These are phyloP conservation scores for Pseudotulostoma volvatum DNA, from an alignment of 495 filamentous ascomycete genomes.

Conservation along the genomic window DNA sequence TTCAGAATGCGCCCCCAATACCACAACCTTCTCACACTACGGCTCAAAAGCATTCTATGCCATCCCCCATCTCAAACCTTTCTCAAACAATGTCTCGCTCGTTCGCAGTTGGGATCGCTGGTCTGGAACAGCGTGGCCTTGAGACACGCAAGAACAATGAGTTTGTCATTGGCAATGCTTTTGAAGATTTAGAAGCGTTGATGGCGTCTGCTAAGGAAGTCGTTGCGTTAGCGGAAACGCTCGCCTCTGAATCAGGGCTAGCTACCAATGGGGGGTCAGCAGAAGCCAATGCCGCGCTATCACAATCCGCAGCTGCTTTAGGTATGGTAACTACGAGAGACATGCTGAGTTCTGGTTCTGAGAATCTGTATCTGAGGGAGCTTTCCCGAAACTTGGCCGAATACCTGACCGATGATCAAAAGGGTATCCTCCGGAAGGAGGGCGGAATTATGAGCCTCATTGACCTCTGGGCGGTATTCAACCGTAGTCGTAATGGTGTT, in stretches of 20 bases:
- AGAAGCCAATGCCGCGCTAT: constrained; percentile 58
- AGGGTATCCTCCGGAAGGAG: constrained; percentile 63
- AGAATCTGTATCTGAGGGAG: constrained; percentile 52
- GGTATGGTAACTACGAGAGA: constrained; percentile 89
- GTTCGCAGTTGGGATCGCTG: constrained; percentile 76
- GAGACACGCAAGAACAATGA: constrained; percentile 84
- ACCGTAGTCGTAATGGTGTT: constrained; percentile 85
- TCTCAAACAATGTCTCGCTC: constrained; percentile 19
- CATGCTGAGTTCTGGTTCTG: constrained; percentile 49
- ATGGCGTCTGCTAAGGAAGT: constrained; percentile 97
- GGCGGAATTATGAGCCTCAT: constrained; percentile 92
- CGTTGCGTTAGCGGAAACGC: constrained; percentile 77
- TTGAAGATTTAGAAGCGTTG: constrained; percentile 90
- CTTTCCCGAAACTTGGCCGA: constrained; percentile 81
- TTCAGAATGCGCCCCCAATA: constrained; percentile 81
- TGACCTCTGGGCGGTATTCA: constrained; percentile 94
- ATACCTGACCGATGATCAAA: constrained; percentile 78
- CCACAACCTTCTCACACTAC: constrained; percentile 40
- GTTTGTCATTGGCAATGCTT: constrained; percentile 79
- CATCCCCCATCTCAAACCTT: constrained; percentile 11
- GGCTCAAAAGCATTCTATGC: neutral
- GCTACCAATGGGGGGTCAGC: constrained; percentile 36
- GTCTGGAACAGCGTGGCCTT: constrained; percentile 67
- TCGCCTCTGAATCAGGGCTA: constrained; percentile 52
- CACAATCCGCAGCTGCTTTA: constrained; percentile 68